phyloP scores from a whole-genome alignment of 2,329 filamentous ascomycete species.

The Delphinella strobiligena region DNA sequence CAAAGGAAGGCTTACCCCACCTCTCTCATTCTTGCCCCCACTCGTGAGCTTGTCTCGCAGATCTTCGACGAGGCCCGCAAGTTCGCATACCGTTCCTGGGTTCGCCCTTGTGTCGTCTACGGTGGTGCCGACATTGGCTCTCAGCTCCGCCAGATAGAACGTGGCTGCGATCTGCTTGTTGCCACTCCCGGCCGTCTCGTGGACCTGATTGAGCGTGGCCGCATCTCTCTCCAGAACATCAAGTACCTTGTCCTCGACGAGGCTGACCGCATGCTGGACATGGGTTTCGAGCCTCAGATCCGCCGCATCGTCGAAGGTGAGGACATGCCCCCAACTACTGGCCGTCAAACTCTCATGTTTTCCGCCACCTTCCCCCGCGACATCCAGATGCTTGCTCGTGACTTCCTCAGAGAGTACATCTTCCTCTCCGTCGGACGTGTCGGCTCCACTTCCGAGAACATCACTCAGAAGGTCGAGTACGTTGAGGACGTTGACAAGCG shows the following conservation, averaged over 20 bases:
- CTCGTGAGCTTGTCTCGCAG: slow-evolving; percentile 95
- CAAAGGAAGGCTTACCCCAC: slow-evolving; percentile 98
- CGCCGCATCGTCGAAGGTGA: slow-evolving; percentile 96
- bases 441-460: slow-evolving; percentile 99
- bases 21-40: slow-evolving; percentile 88
- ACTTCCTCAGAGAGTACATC: slow-evolving; percentile 98
- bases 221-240: slow-evolving; percentile 96
- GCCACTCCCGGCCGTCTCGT: slow-evolving; percentile 95
- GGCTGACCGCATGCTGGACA: slow-evolving; percentile 99
- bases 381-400: slow-evolving; percentile 96
- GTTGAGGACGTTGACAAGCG: slow-evolving; percentile 96
- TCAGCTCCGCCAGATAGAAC: slow-evolving; percentile 96
- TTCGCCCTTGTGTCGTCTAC: slow-evolving; percentile 95
- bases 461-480: slow-evolving; percentile 97
- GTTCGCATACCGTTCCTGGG: slow-evolving; percentile 98
- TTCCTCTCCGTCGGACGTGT: slow-evolving; percentile 98
- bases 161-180: slow-evolving; percentile 90
- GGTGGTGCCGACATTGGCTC: slow-evolving; percentile 98
- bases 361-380: slow-evolving; percentile 98
- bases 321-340: slow-evolving; percentile 78
- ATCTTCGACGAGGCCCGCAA: slow-evolving; percentile 97
- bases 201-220: slow-evolving; percentile 94
- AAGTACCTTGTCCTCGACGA: slow-evolving; percentile 98
- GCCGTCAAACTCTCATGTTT: slow-evolving; percentile 98
- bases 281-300: slow-evolving; percentile 99